These are phyloP conservation scores for Pisolithus orientalis DNA, from an alignment of 768 basidiomycete genomes.

Conservation along the genomic window DNA sequence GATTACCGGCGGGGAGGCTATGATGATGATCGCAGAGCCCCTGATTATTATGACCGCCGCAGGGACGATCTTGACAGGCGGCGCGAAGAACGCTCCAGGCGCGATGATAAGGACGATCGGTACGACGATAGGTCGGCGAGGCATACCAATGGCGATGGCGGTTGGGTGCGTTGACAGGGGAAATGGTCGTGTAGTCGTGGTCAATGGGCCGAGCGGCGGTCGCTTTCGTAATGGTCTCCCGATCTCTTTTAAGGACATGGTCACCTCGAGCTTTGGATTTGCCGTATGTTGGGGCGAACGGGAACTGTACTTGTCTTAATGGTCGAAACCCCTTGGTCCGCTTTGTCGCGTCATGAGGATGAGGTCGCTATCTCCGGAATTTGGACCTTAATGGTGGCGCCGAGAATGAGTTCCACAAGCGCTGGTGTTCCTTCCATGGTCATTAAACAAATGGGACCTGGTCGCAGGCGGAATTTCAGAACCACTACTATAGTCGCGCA, in stretches of 20 bases:
- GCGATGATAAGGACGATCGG: slow-evolving; percentile 80
- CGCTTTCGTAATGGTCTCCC: slow-evolving; percentile 33
- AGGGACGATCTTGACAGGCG: slow-evolving; percentile 62
- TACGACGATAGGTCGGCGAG: slow-evolving; percentile 71
- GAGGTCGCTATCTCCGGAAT: slow-evolving; percentile 22
- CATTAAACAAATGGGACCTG: slow-evolving; percentile 5
- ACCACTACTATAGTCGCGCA: neutral
- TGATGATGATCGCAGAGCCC: slow-evolving; percentile 75
- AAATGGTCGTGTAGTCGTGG: slow-evolving; percentile 30
- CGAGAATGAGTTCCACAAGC: slow-evolving; percentile 17
- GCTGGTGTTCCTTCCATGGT: slow-evolving; percentile 2
- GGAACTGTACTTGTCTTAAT: slow-evolving; percentile 32
- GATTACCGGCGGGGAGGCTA: slow-evolving; percentile 77
- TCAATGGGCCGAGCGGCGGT: slow-evolving; percentile 20
- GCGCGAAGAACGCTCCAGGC: slow-evolving; percentile 64
- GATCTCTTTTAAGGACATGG: slow-evolving; percentile 48
- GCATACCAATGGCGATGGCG: slow-evolving; percentile 72
- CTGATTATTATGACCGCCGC: slow-evolving; percentile 85
- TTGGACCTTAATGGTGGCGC: slow-evolving; percentile 14
- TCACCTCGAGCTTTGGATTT: slow-evolving; percentile 33
- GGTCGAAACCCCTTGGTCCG: slow-evolving; percentile 32
- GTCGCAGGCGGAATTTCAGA: slow-evolving; percentile 2
- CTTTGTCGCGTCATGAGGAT: slow-evolving; percentile 28
- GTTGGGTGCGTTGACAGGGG: slow-evolving; percentile 63
- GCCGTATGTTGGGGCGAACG: slow-evolving; percentile 32